These are phyloP conservation scores for Magnaporthiopsis incrustans DNA, from an alignment of 2,329 filamentous ascomycete species.

Conservation along the genomic window DNA sequence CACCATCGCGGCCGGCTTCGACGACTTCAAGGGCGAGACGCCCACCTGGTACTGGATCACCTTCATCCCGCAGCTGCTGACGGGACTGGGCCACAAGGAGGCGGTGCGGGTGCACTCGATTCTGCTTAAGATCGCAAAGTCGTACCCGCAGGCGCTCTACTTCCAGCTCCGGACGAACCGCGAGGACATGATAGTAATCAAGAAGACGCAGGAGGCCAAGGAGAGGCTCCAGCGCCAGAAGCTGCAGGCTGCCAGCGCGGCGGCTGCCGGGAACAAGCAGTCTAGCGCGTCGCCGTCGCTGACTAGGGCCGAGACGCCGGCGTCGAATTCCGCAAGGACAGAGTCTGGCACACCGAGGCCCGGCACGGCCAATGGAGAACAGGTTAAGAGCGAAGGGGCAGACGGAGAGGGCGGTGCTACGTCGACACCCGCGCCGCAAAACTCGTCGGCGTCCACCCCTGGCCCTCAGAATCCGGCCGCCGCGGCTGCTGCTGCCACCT, in stretches of 20 bases:
- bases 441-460: slow-evolving; percentile 7
- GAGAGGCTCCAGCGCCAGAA: slow-evolving; percentile 47
- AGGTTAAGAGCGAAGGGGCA: slow-evolving; percentile 37
- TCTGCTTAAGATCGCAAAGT: slow-evolving; percentile 87
- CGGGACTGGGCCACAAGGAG: slow-evolving; percentile 85
- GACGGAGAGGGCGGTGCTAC: slow-evolving; percentile 17
- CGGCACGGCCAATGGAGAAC: slow-evolving; percentile 41
- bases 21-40: slow-evolving; percentile 94
- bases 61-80: slow-evolving; percentile 93
- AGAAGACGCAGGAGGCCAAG: slow-evolving; percentile 77
- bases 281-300: slow-evolving; percentile 29
- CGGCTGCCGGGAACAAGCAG: slow-evolving; percentile 7
- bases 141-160: slow-evolving; percentile 91
- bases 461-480: slow-evolving; percentile 10
- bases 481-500: slow-evolving; percentile 8
- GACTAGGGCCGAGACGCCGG: slow-evolving; percentile 43
- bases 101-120: slow-evolving; percentile 79
- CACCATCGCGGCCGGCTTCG: slow-evolving; percentile 76
- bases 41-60: slow-evolving; percentile 99
- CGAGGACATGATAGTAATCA: slow-evolving; percentile 88
- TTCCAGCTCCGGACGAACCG: slow-evolving; percentile 89
- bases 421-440: slow-evolving; percentile 12
- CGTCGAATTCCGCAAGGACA: slow-evolving; percentile 18
- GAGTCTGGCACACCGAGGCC: slow-evolving; percentile 36
- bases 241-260: slow-evolving; percentile 19